Evolutionary conservation across 2,329 filamentous ascomycete species (phyloP), one percentile per base, ranked within the genome.

Genomic region (Xylaria sp.): DNA sequence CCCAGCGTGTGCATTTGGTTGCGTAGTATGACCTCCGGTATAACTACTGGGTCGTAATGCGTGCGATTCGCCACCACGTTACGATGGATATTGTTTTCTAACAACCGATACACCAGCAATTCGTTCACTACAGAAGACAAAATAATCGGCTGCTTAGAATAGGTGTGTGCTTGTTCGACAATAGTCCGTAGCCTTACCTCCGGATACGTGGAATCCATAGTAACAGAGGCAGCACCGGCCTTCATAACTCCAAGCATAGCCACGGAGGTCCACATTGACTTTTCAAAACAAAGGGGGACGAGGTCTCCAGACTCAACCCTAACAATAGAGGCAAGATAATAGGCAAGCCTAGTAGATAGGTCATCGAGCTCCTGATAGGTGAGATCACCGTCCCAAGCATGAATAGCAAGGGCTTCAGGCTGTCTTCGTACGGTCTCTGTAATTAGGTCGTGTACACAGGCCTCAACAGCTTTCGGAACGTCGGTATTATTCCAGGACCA

Each of bases 221-320:
- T 57, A 41, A 57, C 53, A 34, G 34, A 41, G 34, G 53, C 53
- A 28, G 50, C 60, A 23, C 60, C 60, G 25, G 60, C 34, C 48
- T 63, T 63, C 23, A 63, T 53, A 23, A 63, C 60, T 23, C 18
- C 60, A 46, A 52, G n/a, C 50, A 34, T 34, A 56, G 50, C 50
- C 15, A 63, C 60, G n/a, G 60, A 39, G 20, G 30, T 56, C 60
- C 60, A 63, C 60, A 46, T 46, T 41, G 60, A 63, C 50, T 63
- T 63, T 39, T 63, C 60, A 32, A 63, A 63, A 39, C 25, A 43
- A n/a, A 63, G 50, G 18, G 60, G 60, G 20, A 63, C 10, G 10
- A 63, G 23, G 41, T 32, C 28, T 20, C 46, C 60, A 25, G 50
- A 28, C 20, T 10, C 60, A 41, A 63, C 52, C 12, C 30, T 13